phyloP scores from a whole-genome alignment of 176 grass and related monocot genomes.

The Avena sativa region DNA sequence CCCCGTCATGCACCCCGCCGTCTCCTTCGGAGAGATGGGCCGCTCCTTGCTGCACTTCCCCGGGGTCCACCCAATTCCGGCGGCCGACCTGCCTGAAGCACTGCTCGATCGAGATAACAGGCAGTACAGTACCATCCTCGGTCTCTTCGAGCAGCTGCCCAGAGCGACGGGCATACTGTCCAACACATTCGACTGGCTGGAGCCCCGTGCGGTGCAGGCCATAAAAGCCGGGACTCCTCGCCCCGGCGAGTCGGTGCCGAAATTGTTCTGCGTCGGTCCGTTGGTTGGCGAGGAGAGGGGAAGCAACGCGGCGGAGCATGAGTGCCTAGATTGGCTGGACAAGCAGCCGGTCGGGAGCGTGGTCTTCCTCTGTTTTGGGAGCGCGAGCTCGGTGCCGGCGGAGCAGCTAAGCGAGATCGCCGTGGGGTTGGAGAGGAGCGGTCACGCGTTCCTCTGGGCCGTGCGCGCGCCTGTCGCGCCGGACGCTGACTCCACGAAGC shows the following conservation, averaged over 20 bases:
- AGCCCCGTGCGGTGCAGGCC: slow-evolving; percentile 45
- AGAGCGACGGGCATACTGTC: slow-evolving; percentile 51
- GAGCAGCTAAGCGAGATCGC: slow-evolving; percentile 70
- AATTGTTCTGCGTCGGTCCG: slow-evolving; percentile 63
- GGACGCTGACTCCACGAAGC: slow-evolving; percentile 46
- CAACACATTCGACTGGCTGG: slow-evolving; percentile 68
- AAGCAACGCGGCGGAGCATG: slow-evolving; percentile 9
- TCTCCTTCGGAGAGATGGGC: slow-evolving; percentile 59
- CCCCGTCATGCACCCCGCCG: slow-evolving; percentile 31
- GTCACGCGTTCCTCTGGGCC: slow-evolving; percentile 77
- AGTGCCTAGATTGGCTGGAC: slow-evolving; percentile 67
- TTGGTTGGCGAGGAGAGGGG: slow-evolving; percentile 49
- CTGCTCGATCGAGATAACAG: slow-evolving; percentile 41
- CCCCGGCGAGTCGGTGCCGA: slow-evolving; percentile 40
- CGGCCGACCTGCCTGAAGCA: slow-evolving; percentile 48
- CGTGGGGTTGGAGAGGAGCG: slow-evolving; percentile 65
- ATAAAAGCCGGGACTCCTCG: slow-evolving; percentile 43
- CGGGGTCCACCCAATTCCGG: slow-evolving; percentile 53
- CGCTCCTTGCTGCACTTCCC: slow-evolving; percentile 50
- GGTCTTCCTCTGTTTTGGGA: slow-evolving; percentile 76
- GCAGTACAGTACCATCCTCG: slow-evolving; percentile 40
- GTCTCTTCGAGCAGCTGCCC: slow-evolving; percentile 37
- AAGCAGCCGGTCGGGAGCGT: slow-evolving; percentile 59
- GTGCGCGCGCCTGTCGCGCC: slow-evolving; percentile 48
- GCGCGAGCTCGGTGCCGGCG: slow-evolving; percentile 49